Percentiles rank a stretch among this genome's conserved stretches.
These are phyloP conservation scores for Colletotrichum incanum DNA, from an alignment of 2,329 filamentous ascomycete species.

Conservation along the genomic window DNA sequence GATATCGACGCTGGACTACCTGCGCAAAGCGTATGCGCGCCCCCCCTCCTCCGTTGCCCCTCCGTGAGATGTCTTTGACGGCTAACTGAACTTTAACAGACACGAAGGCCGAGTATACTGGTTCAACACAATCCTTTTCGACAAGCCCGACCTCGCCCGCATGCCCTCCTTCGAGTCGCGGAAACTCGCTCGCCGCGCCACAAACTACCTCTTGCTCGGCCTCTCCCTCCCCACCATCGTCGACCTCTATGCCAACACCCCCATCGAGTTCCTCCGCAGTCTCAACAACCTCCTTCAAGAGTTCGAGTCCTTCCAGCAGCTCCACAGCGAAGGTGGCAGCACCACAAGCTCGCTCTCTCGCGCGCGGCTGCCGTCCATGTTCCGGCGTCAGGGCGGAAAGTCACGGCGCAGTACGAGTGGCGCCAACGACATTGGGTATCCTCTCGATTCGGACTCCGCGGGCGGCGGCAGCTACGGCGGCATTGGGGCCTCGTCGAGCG, in stretches of 20 bases:
- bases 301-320: constrained; percentile 93
- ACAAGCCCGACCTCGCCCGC: constrained; percentile 82
- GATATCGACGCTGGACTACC: constrained; percentile 93
- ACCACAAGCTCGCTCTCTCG: constrained; percentile 80
- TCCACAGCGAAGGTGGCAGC: constrained; percentile 84
- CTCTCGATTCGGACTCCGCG: constrained; percentile 48
- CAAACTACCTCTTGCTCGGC: constrained; percentile 93
- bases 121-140: constrained; percentile 98
- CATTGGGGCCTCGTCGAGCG: constrained; percentile 50
- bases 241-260: constrained; percentile 85
- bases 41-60: background rate
- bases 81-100: constrained; percentile 60
- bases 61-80: background rate
- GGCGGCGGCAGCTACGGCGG: constrained; percentile 48
- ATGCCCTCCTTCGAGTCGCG: constrained; percentile 89
- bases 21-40: constrained; percentile 85
- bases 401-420: constrained; percentile 68
- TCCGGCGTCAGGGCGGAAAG: constrained; percentile 77
- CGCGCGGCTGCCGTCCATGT: constrained; percentile 87
- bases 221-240: constrained; percentile 91
- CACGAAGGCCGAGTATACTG: constrained; percentile 96
- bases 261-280: constrained; percentile 88
- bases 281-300: constrained; percentile 89
- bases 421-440: constrained; percentile 56
- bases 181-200: constrained; percentile 90